Base-by-base conservation (phyloP, 139 green algal species). In the Diplosphaera chodatii region DNA sequence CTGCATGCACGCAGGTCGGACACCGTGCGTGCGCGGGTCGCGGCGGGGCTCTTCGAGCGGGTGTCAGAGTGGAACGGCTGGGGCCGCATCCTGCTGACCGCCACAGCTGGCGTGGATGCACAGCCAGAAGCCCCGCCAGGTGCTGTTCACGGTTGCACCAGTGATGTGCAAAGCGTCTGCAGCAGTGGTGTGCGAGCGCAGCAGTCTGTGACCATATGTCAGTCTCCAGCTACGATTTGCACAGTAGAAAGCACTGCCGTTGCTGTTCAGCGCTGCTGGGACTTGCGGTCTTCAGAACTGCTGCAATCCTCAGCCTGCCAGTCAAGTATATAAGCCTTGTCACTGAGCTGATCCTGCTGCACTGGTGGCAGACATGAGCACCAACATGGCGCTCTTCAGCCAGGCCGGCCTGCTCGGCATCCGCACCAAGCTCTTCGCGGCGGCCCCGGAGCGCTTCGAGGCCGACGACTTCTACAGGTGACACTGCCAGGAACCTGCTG, bases 61-160 rank as follows among this genome's bases (percentile, higher is more conserved):
- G 63, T 85, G 18, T 27, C 72, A 28, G 80, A 85, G 34, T 85
- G 80, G 80, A 81, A 83, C 32, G 80, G 80, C 37, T 80, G 73
- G 27, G 76, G 77, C 13, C 59, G 80, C 21, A 37, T 37, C 30
- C 30, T 68, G 64, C 22, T 37, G 29, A 34, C 64, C 29, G 28
- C 64, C 30, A 37, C 64, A 2, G 31, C 64, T 31, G 64, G 64
- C 29, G 29, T 68, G 64, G 64, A 40, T 31, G 64, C 34, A 4
- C 6, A 22, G 16, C 30, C 31, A 8, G 64, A 23, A 30, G n/a
- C 30, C 16, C 64, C 31, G 31, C 64, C 64, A 29, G 48, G 48
- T 59, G 48, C n/a, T n/a, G n/a, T n/a, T n/a, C n/a, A n/a, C n/a
- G n/a, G n/a, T n/a, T n/a, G n/a, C n/a, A n/a, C n/a, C n/a, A n/a